A percentile compares a stretch with the other conserved stretches of the same genome.
These are phyloP conservation scores for Apiospora sp. DNA, from an alignment of 2,329 filamentous ascomycete species.

Conservation along the genomic window DNA sequence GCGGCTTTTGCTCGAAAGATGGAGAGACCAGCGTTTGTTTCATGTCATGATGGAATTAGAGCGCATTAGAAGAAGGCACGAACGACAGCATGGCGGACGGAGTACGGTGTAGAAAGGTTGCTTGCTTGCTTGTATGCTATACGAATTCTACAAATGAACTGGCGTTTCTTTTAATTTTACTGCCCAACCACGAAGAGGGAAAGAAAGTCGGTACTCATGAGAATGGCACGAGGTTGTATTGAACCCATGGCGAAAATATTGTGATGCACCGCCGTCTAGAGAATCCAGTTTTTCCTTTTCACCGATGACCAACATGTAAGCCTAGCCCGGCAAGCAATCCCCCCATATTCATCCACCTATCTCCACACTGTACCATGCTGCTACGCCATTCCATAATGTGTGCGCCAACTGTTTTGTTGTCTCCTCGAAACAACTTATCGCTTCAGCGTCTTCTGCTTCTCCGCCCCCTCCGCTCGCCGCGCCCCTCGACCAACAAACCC, in stretches of 20 bases:
- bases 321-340: background rate
- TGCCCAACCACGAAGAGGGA: background rate
- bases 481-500: slow-evolving; percentile 83
- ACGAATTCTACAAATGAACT: background rate
- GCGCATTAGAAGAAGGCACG: slow-evolving; percentile 7
- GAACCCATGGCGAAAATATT: background rate
- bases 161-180: background rate
- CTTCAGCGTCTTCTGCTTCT: slow-evolving; percentile 84
- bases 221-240: background rate
- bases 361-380: background rate
- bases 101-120: slow-evolving; percentile 10
- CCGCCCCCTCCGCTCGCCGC: slow-evolving; percentile 83
- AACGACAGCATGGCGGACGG: slow-evolving; percentile 21
- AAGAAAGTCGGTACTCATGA: background rate
- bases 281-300: background rate
- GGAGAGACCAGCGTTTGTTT: slow-evolving; percentile 1
- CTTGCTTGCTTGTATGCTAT: background rate
- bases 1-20: background rate
- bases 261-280: background rate
- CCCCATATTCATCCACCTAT: background rate
- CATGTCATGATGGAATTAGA: background rate
- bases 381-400: background rate
- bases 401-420: background rate
- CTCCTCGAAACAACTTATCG: slow-evolving; percentile 46
- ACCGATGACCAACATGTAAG: background rate